These are phyloP conservation scores for Fraxinus platypoda DNA, from an alignment of 305 asterid species.

Conservation along the genomic window DNA sequence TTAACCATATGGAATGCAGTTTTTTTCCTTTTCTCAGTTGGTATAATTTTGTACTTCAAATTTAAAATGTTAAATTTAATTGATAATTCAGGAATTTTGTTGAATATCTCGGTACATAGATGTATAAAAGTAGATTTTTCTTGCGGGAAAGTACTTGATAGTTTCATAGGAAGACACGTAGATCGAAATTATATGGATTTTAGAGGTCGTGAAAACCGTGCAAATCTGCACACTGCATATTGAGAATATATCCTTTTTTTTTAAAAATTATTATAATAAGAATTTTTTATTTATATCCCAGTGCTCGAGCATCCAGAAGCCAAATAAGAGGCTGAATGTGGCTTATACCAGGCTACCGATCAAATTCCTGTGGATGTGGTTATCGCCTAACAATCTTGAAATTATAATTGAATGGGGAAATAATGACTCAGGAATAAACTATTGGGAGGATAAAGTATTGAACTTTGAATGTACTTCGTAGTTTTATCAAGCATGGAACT, in stretches of 20 bases:
- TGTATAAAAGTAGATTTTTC: not conserved
- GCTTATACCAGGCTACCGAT: not conserved
- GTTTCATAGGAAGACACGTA: not conserved
- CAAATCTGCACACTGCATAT: not conserved
- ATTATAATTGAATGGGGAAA: not conserved
- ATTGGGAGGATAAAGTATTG: not conserved
- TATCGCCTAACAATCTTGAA: not conserved
- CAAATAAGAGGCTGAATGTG: not conserved
- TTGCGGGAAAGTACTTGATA: not conserved
- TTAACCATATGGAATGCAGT: not conserved
- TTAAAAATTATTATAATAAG: not conserved
- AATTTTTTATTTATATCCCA: not conserved
- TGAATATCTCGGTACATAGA: not conserved
- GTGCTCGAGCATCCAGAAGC: not conserved
- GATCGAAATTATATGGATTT: not conserved
- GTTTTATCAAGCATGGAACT: slow-evolving; percentile 10
- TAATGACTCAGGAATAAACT: not conserved
- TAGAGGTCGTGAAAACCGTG: not conserved
- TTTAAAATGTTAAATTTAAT: not conserved
- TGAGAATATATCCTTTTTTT: not conserved
- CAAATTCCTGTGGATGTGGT: not conserved
- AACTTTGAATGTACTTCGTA: not conserved
- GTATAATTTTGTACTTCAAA: not conserved
- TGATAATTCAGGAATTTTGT: not conserved
- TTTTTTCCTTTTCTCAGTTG: slow-evolving; percentile 6